Evolutionary conservation across 2,329 filamentous ascomycete species (phyloP).

Genomic region (Aciculosporium take): DNA sequence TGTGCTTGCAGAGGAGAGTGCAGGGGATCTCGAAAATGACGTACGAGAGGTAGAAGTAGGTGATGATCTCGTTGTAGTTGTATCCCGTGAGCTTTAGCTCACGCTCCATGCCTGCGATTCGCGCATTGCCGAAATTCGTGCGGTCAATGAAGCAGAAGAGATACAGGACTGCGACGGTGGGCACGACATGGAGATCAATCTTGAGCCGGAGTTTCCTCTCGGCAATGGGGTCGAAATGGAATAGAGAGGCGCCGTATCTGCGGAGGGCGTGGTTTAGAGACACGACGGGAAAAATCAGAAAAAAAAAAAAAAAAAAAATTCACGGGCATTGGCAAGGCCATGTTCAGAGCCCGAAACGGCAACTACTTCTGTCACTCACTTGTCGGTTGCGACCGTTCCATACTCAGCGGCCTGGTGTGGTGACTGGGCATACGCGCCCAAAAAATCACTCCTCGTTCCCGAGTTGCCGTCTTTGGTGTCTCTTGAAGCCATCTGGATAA

Average conservation of each 20-base stretch:
- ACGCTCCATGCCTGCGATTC: conserved; percentile 47
- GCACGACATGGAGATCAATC: conserved; percentile 51
- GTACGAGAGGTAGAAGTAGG: conserved; percentile 59
- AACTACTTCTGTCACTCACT: conserved; percentile 7
- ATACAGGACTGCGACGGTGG: conserved; percentile 52
- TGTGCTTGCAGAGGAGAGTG: conserved; percentile 54
- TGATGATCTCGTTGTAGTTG: conserved; percentile 56
- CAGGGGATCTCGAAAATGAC: conserved; percentile 58
- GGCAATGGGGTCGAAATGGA: conserved; percentile 40
- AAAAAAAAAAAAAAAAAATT: background rate
- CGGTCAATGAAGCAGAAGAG: conserved; percentile 63
- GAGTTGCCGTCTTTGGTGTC: background rate
- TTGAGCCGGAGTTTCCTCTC: conserved; percentile 46
- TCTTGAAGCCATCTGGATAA: background rate
- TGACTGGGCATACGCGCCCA: background rate
- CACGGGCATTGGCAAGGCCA: background rate
- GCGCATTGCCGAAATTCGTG: conserved; percentile 63
- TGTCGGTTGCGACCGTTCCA: conserved; percentile 32
- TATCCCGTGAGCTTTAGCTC: conserved; percentile 46
- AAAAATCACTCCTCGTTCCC: background rate
- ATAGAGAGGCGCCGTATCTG: conserved; percentile 14
- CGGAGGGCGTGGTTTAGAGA: background rate
- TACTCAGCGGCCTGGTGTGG: conserved; percentile 22
- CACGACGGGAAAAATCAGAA: no score
- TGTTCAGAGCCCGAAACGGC: background rate